Percentiles rank a stretch among this genome's conserved stretches.
These are phyloP conservation scores for Telopea speciosissima DNA, from an alignment of 177 flowering plant species.

Conservation along the genomic window DNA sequence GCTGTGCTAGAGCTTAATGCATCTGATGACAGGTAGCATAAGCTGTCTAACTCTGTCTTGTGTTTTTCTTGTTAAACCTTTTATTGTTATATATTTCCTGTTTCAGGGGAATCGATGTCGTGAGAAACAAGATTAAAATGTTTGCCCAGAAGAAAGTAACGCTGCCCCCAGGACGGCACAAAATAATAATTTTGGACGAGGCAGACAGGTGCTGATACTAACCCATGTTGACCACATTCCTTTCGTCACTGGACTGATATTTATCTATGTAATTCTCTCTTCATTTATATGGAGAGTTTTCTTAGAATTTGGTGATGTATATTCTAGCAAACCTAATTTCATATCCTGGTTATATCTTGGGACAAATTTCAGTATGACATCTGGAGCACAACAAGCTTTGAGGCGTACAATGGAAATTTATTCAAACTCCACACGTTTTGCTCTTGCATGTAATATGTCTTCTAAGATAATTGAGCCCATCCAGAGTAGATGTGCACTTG, in stretches of 20 bases:
- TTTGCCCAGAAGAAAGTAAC: constrained; percentile 98
- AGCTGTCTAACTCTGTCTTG: not conserved
- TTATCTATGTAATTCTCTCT: not conserved
- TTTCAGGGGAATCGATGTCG: constrained; percentile 90
- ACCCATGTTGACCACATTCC: not conserved
- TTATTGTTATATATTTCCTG: constrained; percentile 4
- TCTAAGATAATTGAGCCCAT: constrained; percentile 95
- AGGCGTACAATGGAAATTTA: constrained; percentile 97
- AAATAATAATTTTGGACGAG: constrained; percentile 83
- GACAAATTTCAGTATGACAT: constrained; percentile 67
- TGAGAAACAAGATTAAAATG: constrained; percentile 98
- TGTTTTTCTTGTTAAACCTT: not conserved
- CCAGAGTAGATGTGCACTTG: constrained; percentile 98
- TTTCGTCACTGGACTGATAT: not conserved
- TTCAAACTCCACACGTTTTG: constrained; percentile 94
- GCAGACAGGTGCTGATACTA: constrained; percentile 68
- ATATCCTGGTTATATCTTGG: not conserved
- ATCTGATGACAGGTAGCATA: constrained; percentile 77
- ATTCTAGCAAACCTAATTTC: not conserved
- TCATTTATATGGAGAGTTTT: not conserved
- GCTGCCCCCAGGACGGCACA: constrained; percentile 81
- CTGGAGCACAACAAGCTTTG: constrained; percentile 98
- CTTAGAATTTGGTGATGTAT: not conserved
- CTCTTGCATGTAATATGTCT: constrained; percentile 92
- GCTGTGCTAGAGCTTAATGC: constrained; percentile 95